Conservation (phyloP, 306 rosid genomes). For the Trifolium fragiferum region DNA sequence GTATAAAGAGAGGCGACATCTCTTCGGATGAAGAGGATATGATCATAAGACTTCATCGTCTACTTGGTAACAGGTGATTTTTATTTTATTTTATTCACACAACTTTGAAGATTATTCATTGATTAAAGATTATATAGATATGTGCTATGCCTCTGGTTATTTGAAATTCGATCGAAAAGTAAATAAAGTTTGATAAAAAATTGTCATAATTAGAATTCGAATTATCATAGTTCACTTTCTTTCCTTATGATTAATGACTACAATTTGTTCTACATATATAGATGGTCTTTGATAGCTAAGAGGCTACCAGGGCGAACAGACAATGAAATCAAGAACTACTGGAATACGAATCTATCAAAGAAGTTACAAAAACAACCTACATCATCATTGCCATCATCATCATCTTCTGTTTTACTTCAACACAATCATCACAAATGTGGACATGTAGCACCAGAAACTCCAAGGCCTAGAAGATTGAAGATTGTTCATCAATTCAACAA, state of each 20-base stretch:
- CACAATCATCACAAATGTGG: neutral
- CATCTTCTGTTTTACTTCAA: conserved; percentile 1
- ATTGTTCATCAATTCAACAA: conserved; percentile 11
- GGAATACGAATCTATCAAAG: conserved; percentile 65
- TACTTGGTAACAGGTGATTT: conserved; percentile 66
- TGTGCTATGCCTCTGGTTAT: neutral
- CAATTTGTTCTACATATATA: conserved; percentile 38
- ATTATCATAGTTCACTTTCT: neutral
- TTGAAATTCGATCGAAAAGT: neutral
- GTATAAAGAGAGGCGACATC: conserved; percentile 50
- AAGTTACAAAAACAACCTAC: conserved; percentile 20
- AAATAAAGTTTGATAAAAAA: neutral
- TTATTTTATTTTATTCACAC: too few relatives aligned
- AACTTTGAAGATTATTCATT: too few relatives aligned
- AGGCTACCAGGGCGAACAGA: conserved; percentile 91
- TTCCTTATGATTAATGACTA: neutral
- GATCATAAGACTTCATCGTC: conserved; percentile 60
- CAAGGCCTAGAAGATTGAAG: conserved; percentile 42
- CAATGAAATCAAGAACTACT: conserved; percentile 82
- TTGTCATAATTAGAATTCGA: neutral
- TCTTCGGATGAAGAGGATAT: conserved; percentile 54
- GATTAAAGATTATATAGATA: neutral
- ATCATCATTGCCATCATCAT: neutral
- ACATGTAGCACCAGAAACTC: conserved; percentile 38
- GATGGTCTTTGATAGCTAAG: conserved; percentile 85